Base-by-base conservation (phyloP, 257 asterid species). In the Solanum pimpinellifolium region DNA sequence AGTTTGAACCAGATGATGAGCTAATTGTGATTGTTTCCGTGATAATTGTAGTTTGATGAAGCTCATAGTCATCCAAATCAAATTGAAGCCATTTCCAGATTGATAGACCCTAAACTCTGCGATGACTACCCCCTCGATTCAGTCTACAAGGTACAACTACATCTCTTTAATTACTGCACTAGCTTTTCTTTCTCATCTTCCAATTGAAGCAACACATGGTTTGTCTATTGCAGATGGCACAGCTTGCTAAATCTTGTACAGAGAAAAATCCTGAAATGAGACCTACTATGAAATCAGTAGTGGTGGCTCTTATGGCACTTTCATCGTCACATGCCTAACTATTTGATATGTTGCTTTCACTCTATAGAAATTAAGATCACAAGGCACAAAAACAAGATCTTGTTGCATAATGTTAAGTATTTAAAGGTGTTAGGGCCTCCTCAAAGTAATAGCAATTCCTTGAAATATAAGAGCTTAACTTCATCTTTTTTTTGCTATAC, bases 271-370 rank as follows among this genome's bases (percentile, higher is more conserved):
- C 99, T 87, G 95, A 96, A 87, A 92, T 93, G 21, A 92, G 99
- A 65, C 98, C 98, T 7, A 92, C 93, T 81, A 96, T 95, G 98
- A 89, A 98, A 87, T 96, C 99, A 20, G 93, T 95, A 13, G 98
- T 95, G 8, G 99, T 96, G 23, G 98, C 98, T 0, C 86, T 96
- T 87, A 95, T 96, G 98, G 93, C 97, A 9, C 98, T 95, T 13
- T 94, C 98, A 23, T 96, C 98, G 11, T 49, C 8, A 94, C 97
- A 20, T 83, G 95, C 95, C 46, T 95, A 97, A 98, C 97, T 93
- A 37, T 90, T 92, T 10, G 98, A 95, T 73, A 37, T 73, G 5
- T 3, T 5, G 29, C 10, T 35, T 62, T 75, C 95, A 42, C 94
- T 96, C 92, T 95, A 94, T 23, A 95, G 96, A 33, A 94, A 90